Evolutionary conservation across 2,329 filamentous ascomycete genomes (phyloP).

Genomic region (Echinosphaeria canescens): DNA sequence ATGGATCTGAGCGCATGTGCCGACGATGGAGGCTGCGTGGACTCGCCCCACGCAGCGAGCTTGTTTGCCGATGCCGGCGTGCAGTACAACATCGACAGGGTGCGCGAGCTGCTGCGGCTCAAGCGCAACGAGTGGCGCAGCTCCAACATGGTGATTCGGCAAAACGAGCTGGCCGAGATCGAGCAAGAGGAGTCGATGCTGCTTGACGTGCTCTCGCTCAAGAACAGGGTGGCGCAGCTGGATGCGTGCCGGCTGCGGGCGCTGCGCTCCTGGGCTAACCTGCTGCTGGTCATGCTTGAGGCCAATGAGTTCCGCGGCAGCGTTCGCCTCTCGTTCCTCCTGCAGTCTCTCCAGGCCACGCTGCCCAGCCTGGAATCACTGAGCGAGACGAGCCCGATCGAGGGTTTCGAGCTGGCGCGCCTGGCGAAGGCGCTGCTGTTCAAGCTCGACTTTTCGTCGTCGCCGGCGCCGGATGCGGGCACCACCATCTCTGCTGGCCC

Average conservation of each 20-base stretch:
- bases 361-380: conserved; percentile 71
- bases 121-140: conserved; percentile 39
- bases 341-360: conserved; percentile 73
- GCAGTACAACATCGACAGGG: conserved; percentile 47
- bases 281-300: conserved; percentile 66
- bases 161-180: conserved; percentile 24
- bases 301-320: conserved; percentile 58
- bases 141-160: conserved; percentile 22
- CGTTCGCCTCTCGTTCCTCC: conserved; percentile 53
- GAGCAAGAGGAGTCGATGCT: conserved; percentile 38
- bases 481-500: neutral
- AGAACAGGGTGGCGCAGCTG: conserved; percentile 41
- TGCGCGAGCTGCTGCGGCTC: conserved; percentile 52
- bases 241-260: conserved; percentile 37
- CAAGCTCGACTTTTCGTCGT: conserved; percentile 37
- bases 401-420: conserved; percentile 56
- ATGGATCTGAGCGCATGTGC: conserved; percentile 46
- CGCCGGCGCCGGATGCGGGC: conserved; percentile 5
- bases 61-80: no score
- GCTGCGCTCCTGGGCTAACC: conserved; percentile 64
- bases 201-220: conserved; percentile 35
- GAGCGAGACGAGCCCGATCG: conserved; percentile 42
- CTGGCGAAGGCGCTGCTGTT: conserved; percentile 54
- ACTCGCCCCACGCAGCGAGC: no score
- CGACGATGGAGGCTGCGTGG: conserved; percentile 32